Evolutionary conservation across 177 flowering plant genomes (phyloP), one percentile per base, ranked within the genome.

Genomic region (Vitis hybrid): DNA sequence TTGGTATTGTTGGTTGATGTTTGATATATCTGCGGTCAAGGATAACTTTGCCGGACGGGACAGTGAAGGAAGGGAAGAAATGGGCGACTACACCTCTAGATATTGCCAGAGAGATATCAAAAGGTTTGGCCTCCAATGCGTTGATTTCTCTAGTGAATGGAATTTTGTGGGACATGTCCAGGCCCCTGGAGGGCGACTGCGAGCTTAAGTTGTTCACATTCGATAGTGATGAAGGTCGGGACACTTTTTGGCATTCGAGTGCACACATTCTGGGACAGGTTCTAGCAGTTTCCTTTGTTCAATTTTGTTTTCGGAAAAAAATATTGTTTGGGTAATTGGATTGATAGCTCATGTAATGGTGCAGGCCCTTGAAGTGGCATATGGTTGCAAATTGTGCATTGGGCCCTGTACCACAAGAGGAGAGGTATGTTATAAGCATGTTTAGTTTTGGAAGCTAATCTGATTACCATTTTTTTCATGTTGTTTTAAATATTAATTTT

Each of bases 371-470:
- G 99, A 96, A 83, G 71, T 55, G 77, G 84, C 85, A 68, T 96
- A 90, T 76, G 99, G 99, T 57, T 96, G 99, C 84, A 87, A 82
- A 80, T 78, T 96, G 31, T 96, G 99, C 76, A 96, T 94, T 80
- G 99, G 99, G 31, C 99, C 99, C 1, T 96, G 99, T 73, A 96
- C 98, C 29, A 92, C 97, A 1, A 83, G 98, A 81, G 98, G 98
- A 60, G 98, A 96, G 97, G 99, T 94, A 80, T 57, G 22, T 16
- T 68, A 39, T 7, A 39, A 4, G 45, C 45, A 39, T 39, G 45
- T 0, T 39, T 39, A 39, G 8, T 39, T 39, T 39, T 39, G 45
- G 45, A 39, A 1, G 45, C 45, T 39, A 39, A 39, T 39, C 45
- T 39, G 45, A 39, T 39, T 39, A 39, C 45, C 45, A 7, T 7